Base-by-base conservation (phyloP, 768 basidiomycete genomes). In the Neoboletus brunneissimus region DNA sequence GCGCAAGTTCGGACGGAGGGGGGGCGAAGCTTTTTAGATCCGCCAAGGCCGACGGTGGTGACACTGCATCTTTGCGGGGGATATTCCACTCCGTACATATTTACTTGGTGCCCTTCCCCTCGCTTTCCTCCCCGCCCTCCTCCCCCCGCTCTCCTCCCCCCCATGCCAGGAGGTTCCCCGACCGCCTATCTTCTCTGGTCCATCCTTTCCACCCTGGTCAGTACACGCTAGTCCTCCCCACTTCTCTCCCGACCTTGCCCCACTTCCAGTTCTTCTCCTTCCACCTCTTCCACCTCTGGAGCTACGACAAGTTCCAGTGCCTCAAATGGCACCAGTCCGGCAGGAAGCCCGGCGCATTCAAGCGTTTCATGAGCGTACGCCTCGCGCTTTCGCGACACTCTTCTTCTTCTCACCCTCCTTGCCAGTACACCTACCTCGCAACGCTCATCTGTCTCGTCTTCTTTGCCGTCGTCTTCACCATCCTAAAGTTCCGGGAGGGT, bases 291-390 rank as follows among this genome's bases (percentile, higher is more conserved):
- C 90, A 92, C 69, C 79, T 92, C n/a, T 92, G 88, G 87, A 76
- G 75, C 59, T 92, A 91, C 64, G 90, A 92, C 73, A 79, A 73
- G 56, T 88, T 91, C 71, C 78, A 84, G 58, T 91, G 90, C 71
- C 71, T 91, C 45, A 80, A 76, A 70, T 91, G 89, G 88, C 79
- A 41, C 47, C 60, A 83, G 67, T 78, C 84, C 15, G 88, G 88
- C 34, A 79, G 88, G 51, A 88, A 89, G 68, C 88, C 87, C 54
- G 91, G 91, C 54, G 84, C 90, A 13, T 93, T 93, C 81, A 91
- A 88, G 73, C 80, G 91, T 49, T 79, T 93, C 66, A 93, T 93
- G 91, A 92, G 88, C n/a, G 88, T 91, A 66, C 66, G 84, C 77
- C n/a, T 27, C 4, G 22, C 45, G 8, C 49, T 29, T 15, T 3